Evolutionary conservation across 1,284 basidiomycete species (phyloP).

Genomic region (Ceratorhiza oryzae-sativae): DNA sequence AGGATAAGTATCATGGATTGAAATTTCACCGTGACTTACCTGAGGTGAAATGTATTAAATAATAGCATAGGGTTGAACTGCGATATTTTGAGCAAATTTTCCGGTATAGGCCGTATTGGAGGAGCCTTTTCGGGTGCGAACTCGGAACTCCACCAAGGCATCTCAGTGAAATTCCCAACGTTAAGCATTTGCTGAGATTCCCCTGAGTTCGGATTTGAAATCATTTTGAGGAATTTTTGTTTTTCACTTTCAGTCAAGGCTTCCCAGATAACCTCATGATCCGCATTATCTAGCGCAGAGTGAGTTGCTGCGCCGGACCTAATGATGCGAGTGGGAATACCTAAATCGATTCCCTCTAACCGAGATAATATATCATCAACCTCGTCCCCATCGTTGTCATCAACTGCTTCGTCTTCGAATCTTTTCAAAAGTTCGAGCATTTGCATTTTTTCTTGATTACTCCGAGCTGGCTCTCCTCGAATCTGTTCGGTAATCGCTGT

Average conservation of each 20-base stretch:
- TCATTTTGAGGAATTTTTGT: constrained; percentile 62
- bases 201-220: constrained; percentile 66
- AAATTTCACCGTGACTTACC: constrained; percentile 63
- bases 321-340: constrained; percentile 52
- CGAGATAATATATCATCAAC: constrained; percentile 60
- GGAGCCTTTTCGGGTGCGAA: constrained; percentile 54
- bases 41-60: constrained; percentile 70
- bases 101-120: constrained; percentile 59
- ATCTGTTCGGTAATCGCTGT: constrained; percentile 71
- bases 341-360: constrained; percentile 65
- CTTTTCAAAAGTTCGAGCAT: constrained; percentile 74
- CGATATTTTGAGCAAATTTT: constrained; percentile 53
- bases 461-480: constrained; percentile 60
- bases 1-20: not conserved
- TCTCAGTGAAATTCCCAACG: constrained; percentile 60
- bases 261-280: constrained; percentile 69
- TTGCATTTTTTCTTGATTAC: constrained; percentile 58
- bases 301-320: too few relatives aligned
- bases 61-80: constrained; percentile 56
- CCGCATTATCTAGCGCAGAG: constrained; percentile 56
- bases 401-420: constrained; percentile 65
- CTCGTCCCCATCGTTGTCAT: constrained; percentile 48
- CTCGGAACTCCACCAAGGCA: constrained; percentile 43
- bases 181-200: constrained; percentile 65
- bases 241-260: constrained; percentile 65